Base-by-base conservation (phyloP, 495 filamentous ascomycete genomes). In the Talaromyces nanjingensis region DNA sequence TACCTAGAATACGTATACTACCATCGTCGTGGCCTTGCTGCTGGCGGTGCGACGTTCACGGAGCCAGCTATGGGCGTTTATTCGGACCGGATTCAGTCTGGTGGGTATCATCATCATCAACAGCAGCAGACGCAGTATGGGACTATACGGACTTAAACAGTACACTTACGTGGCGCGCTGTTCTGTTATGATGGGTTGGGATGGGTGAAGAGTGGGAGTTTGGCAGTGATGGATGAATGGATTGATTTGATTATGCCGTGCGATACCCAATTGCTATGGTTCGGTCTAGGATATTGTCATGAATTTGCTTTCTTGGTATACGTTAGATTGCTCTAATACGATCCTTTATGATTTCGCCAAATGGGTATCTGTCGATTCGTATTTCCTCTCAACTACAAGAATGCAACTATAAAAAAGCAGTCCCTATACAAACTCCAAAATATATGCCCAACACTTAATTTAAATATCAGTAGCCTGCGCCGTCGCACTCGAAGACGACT, bases 1-100 rank as follows among this genome's bases (percentile, higher is more conserved):
- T 98, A 97, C 70, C 68, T 97, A 63, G 87, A 92, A 75, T 96
- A 91, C 69, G 83, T 96, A 57, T 97, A 94, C 72, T 96, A 89
- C 68, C 79, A 90, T 34, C 87, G 89, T 14, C 80, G 81, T 60
- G 83, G 89, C 52, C 79, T 84, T 45, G 78, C 79, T 24, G 71
- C 77, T 14, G 67, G 76, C 3, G 89, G 89, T 11, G 69, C 77
- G 2, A 69, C 79, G 42, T 70, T 74, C 2, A 70, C 72, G 42
- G 64, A 69, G 6, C 77, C 79, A 9, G 91, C 90, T 0, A 86
- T 90, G 0, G 87, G 89, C 16, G 86, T 98, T 6, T 98, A 89
- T 71, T 93, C 89, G 56, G 83, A 91, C n/a, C 82, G 83, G 31
- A 83, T 96, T 11, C 89, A 96, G 70, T 84, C 71, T 1, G 89